Base-by-base conservation (phyloP, 331 rosid species). In the Prunus yedoensis region DNA sequence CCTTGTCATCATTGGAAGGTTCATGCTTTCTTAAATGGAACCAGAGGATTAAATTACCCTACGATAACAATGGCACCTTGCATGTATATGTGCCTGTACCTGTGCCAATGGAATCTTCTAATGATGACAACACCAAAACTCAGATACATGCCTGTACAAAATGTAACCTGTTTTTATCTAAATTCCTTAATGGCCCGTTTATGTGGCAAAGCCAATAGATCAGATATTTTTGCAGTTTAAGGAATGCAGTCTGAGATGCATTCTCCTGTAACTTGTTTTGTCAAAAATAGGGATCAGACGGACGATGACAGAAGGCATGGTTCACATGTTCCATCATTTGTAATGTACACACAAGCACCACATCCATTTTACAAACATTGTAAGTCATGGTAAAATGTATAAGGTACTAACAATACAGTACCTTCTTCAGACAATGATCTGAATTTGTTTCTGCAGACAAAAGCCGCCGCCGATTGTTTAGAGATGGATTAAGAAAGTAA, bases 391-490 rank as follows among this genome's bases (percentile, higher is more conserved):
- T 20, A 25, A 35, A 51, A 3, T 38, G 9, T 38, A 35, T 18
- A 21, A 71, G 2, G 25, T 38, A 65, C 50, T 10, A 17, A 71
- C 20, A 10, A 10, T 50, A 27, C 12, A 16, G 10, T 80, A 91
- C 98, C 90, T 71, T 68, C 17, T 25, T 50, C 35, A 8, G 63
- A 67, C 99, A 94, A 43, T 81, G 81, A 54, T 69, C 68, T 4
- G 84, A 75, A 77, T 73, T 66, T 38, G 70, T n/a, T 2, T 35
- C 87, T 5, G 72, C 65, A 56, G 96, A 85, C 66, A 90, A 54
- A 68, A 94, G 92, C 79, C 86, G 89, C n/a, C 94, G 87, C 53
- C 71, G 82, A 74, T 63, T 83, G 67, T 77, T 58, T 17, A 28
- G 58, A 35, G 61, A 32, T 61, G 73, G 82, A 56, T 72, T 7